Evolutionary conservation across 768 basidiomycete species (phyloP).

Genomic region (Wakefieldia striispora): DNA sequence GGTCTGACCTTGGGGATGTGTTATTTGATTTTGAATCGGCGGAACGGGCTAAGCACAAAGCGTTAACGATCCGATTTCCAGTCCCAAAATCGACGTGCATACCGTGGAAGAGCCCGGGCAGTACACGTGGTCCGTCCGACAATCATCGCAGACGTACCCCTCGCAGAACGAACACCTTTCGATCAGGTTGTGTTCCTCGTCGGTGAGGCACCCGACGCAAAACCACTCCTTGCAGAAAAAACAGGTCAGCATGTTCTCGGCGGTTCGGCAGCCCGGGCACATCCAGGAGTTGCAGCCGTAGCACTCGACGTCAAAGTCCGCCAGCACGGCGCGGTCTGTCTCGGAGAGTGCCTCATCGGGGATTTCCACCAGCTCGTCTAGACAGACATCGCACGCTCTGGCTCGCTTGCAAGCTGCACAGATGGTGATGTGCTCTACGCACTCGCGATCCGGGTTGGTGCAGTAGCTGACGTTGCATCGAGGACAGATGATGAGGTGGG

Average conservation of each 20-base stretch:
- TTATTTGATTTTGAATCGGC: too few relatives aligned
- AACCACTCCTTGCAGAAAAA: background rate
- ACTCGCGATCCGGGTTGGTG: background rate
- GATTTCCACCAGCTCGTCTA: constrained; percentile 14
- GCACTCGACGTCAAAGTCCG: constrained; percentile 1
- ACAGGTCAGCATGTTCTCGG: background rate
- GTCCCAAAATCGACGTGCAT: background rate
- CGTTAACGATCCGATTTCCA: background rate
- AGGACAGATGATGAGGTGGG: constrained; percentile 10
- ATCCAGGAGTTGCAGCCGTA: background rate
- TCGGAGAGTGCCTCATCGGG: background rate
- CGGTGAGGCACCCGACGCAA: constrained; percentile 1
- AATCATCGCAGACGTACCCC: background rate
- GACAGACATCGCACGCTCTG: constrained; percentile 5
- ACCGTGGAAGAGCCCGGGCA: constrained; percentile 1
- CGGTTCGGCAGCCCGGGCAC: constrained; percentile 4
- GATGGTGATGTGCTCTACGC: background rate
- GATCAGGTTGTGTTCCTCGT: background rate
- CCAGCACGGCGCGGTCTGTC: background rate
- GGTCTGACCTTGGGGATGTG: too few relatives aligned
- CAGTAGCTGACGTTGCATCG: constrained; percentile 13
- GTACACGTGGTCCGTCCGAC: background rate
- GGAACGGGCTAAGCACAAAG: too few relatives aligned
- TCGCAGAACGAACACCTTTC: constrained; percentile 1
- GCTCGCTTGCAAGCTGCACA: constrained; percentile 11